Conservation (phyloP, 2,329 filamentous ascomycete genomes). For the Simplicillium aogashimaense region DNA sequence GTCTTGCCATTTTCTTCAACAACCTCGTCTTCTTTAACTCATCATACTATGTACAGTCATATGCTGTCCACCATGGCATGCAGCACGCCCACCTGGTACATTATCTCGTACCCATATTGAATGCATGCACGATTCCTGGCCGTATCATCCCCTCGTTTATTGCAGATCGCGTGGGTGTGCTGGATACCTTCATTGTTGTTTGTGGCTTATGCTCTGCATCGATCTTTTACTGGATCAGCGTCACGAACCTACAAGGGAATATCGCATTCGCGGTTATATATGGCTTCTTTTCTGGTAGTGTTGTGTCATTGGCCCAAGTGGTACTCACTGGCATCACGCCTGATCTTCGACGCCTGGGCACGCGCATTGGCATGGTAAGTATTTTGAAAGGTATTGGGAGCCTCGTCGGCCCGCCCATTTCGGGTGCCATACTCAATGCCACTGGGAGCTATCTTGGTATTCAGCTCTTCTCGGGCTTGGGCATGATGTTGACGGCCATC, state of each 20-base stretch:
- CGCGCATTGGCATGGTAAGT: constrained; percentile 32
- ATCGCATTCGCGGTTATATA: constrained; percentile 32
- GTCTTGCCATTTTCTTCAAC: constrained; percentile 20
- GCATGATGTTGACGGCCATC: constrained; percentile 12
- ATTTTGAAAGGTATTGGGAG: constrained; percentile 24
- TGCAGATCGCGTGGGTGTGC: constrained; percentile 27
- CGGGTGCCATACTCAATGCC: constrained; percentile 21
- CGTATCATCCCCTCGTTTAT: constrained; percentile 35
- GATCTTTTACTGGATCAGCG: constrained; percentile 30
- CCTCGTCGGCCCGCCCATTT: constrained; percentile 26
- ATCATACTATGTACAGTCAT: constrained; percentile 34
- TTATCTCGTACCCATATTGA: constrained; percentile 41
- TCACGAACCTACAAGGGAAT: constrained; percentile 22
- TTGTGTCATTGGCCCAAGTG: constrained; percentile 31
- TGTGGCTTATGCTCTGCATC: constrained; percentile 21
- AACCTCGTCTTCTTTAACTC: constrained; percentile 26
- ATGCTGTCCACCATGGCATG: constrained; percentile 24
- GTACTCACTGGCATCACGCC: constrained; percentile 29
- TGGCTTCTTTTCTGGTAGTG: constrained; percentile 34
- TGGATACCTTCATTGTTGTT: constrained; percentile 28
- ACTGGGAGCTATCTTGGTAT: constrained; percentile 12
- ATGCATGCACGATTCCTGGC: constrained; percentile 37
- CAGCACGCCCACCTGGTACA: constrained; percentile 21
- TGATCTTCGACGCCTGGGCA: constrained; percentile 28
- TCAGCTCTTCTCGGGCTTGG: constrained; percentile 13